Evolutionary conservation across 129 eudicot species (phyloP).

Genomic region (Smallanthus sonchifolius): DNA sequence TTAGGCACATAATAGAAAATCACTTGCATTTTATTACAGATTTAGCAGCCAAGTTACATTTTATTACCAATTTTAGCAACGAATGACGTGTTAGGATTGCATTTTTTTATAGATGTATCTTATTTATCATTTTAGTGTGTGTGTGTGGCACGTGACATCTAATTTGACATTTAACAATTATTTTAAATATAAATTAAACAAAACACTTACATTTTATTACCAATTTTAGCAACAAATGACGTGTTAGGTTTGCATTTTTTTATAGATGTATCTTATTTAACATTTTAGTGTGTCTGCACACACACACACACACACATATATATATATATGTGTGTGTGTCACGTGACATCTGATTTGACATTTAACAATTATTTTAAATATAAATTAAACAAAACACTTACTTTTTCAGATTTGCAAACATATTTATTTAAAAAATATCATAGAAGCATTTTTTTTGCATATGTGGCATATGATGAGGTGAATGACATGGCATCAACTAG

Average conservation of each 20-base stretch:
- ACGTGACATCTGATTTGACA: not conserved
- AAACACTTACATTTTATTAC: not conserved
- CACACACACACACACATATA: too few species aligned
- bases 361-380: not conserved
- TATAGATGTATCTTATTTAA: not conserved
- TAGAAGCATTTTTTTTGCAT: not conserved
- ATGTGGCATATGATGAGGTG: not conserved
- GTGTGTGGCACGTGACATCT: not conserved
- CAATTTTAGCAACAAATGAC: not conserved
- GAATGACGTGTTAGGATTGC: not conserved
- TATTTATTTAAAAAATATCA: not conserved
- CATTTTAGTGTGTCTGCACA: not conserved
- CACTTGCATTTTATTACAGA: not conserved
- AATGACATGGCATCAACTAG: not conserved
- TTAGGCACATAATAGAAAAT: too few species aligned
- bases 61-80: not conserved
- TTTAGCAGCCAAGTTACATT: not conserved
- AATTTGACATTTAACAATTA: not conserved
- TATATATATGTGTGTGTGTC: too few species aligned
- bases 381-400: not conserved
- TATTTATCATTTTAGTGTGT: not conserved
- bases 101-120: not conserved
- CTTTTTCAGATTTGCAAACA: not conserved
- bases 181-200: too few species aligned
- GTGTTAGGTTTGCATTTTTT: not conserved